Evolutionary conservation across 257 asterid species (phyloP).

Genomic region (Buddleja alternifolia): DNA sequence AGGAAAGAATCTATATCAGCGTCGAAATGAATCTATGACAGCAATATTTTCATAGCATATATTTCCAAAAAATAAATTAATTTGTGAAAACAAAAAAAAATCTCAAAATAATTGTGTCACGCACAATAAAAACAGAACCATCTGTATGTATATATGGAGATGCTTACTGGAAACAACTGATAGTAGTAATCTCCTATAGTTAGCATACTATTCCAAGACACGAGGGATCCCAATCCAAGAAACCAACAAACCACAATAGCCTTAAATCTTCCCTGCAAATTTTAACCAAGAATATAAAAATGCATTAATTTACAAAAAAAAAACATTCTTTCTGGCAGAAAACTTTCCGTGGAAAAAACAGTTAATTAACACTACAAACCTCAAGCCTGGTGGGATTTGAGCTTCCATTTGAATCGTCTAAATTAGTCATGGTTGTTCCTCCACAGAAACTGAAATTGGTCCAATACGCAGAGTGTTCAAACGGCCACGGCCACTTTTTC

Average conservation of each 20-base stretch:
- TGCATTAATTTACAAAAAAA: neutral
- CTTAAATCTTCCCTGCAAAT: constrained; percentile 58
- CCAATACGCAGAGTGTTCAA: too few species aligned
- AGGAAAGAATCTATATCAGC: too few species aligned
- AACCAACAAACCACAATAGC: constrained; percentile 71
- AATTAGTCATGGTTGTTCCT: neutral
- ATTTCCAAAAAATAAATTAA: too few species aligned
- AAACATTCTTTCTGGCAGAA: too few species aligned
- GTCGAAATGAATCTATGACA: too few species aligned
- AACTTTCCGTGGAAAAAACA: neutral
- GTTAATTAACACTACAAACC: constrained; percentile 50
- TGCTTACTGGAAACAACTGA: constrained; percentile 64
- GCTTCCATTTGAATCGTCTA: constrained; percentile 23
- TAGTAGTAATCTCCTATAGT: constrained; percentile 82
- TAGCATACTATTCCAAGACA: constrained; percentile 88
- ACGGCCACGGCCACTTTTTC: too few species aligned
- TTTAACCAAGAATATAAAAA: constrained; percentile 4
- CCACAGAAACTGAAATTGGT: neutral
- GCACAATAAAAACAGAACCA: too few species aligned
- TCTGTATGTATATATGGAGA: too few species aligned
- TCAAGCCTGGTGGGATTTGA: constrained; percentile 64
- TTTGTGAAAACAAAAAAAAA: too few species aligned
- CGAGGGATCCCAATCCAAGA: constrained; percentile 87
- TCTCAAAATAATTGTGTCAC: too few species aligned
- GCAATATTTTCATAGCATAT: too few species aligned